Percentiles rank a stretch among this genome's conserved stretches.
Evolutionary conservation across 78 protist species (phyloP).

Genomic region (Dictyostelium intermedium): DNA sequence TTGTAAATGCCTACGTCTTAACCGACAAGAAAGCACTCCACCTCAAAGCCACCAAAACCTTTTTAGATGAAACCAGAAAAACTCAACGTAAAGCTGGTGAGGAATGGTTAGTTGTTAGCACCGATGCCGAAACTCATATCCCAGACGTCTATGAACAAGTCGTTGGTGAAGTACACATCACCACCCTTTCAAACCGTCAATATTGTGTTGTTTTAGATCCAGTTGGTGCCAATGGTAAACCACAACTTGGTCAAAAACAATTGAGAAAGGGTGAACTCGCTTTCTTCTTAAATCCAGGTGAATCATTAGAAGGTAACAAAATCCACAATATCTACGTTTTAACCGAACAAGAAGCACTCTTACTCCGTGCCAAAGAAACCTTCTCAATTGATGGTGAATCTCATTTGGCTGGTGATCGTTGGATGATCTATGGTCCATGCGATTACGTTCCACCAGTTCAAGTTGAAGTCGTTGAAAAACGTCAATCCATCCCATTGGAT

Average conservation of each 20-base stretch:
- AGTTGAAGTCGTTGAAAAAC: constrained; percentile 88
- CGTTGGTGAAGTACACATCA: constrained; percentile 80
- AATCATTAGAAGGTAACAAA: constrained; percentile 81
- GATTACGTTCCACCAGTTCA: constrained; percentile 93
- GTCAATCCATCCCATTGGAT: constrained; percentile 93
- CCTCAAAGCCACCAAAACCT: constrained; percentile 86
- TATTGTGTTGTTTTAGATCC: constrained; percentile 94
- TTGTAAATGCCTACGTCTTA: constrained; percentile 80
- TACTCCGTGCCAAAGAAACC: constrained; percentile 87
- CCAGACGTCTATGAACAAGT: constrained; percentile 92
- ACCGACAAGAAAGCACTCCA: constrained; percentile 86
- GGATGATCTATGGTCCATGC: constrained; percentile 94
- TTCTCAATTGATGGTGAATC: constrained; percentile 58
- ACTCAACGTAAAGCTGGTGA: constrained; percentile 88
- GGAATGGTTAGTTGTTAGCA: constrained; percentile 92
- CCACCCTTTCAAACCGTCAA: constrained; percentile 90
- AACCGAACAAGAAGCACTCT: constrained; percentile 92
- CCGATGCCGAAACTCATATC: constrained; percentile 83
- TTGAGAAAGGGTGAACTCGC: constrained; percentile 86
- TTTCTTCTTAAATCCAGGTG: constrained; percentile 95
- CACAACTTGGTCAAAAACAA: constrained; percentile 87
- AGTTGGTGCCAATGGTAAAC: constrained; percentile 74
- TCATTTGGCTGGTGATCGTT: constrained; percentile 93
- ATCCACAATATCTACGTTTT: constrained; percentile 81
- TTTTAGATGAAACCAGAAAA: constrained; percentile 76